A percentile compares a stretch with the other conserved stretches of the same genome.
Conservation (phyloP, 1,139 yeast species). For the Lodderomyces oxycetoniae region DNA sequence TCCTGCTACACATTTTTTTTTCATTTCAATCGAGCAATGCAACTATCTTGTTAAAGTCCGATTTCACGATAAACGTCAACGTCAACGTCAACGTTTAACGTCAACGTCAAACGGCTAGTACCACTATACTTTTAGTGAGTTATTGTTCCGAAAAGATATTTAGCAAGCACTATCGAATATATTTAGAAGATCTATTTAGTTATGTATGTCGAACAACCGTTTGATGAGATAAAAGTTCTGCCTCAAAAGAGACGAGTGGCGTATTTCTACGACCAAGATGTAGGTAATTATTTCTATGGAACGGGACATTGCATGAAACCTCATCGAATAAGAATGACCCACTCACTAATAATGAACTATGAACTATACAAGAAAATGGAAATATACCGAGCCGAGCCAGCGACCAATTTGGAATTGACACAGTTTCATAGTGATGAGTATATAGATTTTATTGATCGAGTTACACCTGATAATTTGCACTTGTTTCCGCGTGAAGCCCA, state of each 20-base stretch:
- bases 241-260: constrained; percentile 43
- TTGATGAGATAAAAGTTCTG: constrained; percentile 43
- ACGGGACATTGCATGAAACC: constrained; percentile 99
- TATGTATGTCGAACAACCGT: constrained; percentile 43
- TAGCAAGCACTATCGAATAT: no score
- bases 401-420: constrained; percentile 97
- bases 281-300: constrained; percentile 96
- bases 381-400: constrained; percentile 94
- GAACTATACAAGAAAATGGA: constrained; percentile 97
- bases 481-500: constrained; percentile 88
- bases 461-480: constrained; percentile 91
- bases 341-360: constrained; percentile 93
- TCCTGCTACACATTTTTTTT: no score
- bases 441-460: constrained; percentile 87
- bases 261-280: constrained; percentile 64
- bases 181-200: no score
- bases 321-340: constrained; percentile 98
- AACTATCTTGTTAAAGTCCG: no score
- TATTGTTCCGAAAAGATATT: no score
- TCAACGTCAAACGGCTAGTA: not conserved
- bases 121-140: no score
- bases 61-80: no score
- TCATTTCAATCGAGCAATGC: no score
- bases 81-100: no score
- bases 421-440: constrained; percentile 98